These are phyloP conservation scores for Boletus rubroflammeus DNA, from an alignment of 768 basidiomycete species.

Conservation along the genomic window DNA sequence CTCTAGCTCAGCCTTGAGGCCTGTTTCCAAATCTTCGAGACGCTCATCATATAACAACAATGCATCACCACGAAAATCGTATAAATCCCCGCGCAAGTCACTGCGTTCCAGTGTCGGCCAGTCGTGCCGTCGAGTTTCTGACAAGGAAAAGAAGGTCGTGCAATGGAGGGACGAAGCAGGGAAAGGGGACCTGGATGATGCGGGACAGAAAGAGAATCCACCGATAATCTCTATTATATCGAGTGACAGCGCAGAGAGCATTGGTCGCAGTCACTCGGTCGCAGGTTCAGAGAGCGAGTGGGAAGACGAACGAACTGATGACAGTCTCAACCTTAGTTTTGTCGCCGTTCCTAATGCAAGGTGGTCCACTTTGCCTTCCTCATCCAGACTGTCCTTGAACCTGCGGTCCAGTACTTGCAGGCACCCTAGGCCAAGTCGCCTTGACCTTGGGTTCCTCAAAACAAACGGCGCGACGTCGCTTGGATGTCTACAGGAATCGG, in stretches of 20 bases:
- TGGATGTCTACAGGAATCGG: constrained; percentile 67
- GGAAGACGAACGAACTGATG: constrained; percentile 87
- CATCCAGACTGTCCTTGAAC: constrained; percentile 25
- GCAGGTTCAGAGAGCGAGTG: constrained; percentile 81
- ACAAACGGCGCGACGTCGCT: constrained; percentile 47
- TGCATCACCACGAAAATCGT: constrained; percentile 47
- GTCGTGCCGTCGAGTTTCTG: constrained; percentile 61
- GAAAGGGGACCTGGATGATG: constrained; percentile 76
- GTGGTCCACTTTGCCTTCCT: constrained; percentile 36
- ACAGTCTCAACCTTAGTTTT: constrained; percentile 61
- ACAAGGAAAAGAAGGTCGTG: constrained; percentile 72
- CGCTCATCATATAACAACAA: constrained; percentile 40
- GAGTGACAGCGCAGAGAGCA: constrained; percentile 35
- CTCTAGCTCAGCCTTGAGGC: constrained; percentile 49
- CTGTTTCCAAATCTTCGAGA: constrained; percentile 39
- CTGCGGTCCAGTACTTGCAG: constrained; percentile 26
- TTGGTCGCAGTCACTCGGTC: constrained; percentile 38
- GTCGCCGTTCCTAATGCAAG: constrained; percentile 26
- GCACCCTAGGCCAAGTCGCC: constrained; percentile 59
- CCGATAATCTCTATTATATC: constrained; percentile 30
- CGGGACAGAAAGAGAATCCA: constrained; percentile 31
- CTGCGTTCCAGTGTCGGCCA: constrained; percentile 60
- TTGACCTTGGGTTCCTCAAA: constrained; percentile 67
- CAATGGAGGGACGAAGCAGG: constrained; percentile 88
- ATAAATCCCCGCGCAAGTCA: constrained; percentile 68